Conservation (phyloP, 2,329 filamentous ascomycete species). For the Trichophyton schoenleinii region DNA sequence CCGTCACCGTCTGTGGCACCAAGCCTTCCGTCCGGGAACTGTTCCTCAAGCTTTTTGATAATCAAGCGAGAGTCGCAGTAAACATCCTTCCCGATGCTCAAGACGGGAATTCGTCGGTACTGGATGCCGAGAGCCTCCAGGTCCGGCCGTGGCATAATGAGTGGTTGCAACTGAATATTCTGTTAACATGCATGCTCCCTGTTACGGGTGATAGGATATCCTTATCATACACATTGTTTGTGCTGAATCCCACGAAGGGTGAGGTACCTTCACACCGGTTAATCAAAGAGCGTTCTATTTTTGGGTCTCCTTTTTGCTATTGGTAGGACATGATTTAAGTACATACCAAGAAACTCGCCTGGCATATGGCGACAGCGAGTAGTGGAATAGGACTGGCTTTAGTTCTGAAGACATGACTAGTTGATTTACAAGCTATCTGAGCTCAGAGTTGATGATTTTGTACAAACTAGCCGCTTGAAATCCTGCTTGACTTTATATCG, state of each 20-base stretch:
- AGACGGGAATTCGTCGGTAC: slow-evolving; percentile 57
- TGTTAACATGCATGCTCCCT: slow-evolving; percentile 1
- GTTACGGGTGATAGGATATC: background rate
- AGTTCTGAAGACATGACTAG: background rate
- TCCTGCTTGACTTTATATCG: background rate
- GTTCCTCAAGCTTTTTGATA: slow-evolving; percentile 48
- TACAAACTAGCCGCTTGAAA: slow-evolving; percentile 10
- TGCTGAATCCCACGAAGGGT: slow-evolving; percentile 53
- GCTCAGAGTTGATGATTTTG: background rate
- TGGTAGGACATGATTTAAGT: background rate
- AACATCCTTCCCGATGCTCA: slow-evolving; percentile 53
- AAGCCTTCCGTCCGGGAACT: slow-evolving; percentile 37
- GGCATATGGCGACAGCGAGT: slow-evolving; percentile 53
- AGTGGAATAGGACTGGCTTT: slow-evolving; percentile 53
- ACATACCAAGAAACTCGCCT: slow-evolving; percentile 41
- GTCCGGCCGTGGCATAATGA: slow-evolving; percentile 54
- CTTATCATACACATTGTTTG: slow-evolving; percentile 50
- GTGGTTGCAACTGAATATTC: slow-evolving; percentile 47
- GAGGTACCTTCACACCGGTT: slow-evolving; percentile 42
- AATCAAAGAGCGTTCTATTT: background rate
- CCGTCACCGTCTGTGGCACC: slow-evolving; percentile 30
- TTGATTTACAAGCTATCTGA: background rate
- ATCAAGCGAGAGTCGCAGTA: slow-evolving; percentile 61
- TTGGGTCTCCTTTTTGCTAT: background rate
- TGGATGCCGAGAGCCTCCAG: slow-evolving; percentile 47